phyloP scores from a whole-genome alignment of 2,329 filamentous ascomycete species.

The Trichocomaceae sp. region DNA sequence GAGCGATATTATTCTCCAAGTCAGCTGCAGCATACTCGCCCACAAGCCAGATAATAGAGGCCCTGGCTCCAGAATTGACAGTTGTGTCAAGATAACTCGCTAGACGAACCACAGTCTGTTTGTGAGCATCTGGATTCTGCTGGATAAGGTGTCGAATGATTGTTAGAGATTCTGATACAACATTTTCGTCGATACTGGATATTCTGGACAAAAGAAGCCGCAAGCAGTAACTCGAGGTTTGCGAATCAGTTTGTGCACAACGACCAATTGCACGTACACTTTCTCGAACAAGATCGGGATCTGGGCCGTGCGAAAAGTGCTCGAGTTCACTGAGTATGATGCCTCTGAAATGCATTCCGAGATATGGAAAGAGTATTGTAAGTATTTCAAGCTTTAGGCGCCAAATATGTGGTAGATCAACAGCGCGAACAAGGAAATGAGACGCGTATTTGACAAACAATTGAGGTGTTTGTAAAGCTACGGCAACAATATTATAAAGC shows the following conservation, averaged over 20 bases:
- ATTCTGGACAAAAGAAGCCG: slow-evolving; percentile 79
- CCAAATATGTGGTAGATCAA: slow-evolving; percentile 76
- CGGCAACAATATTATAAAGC: slow-evolving; percentile 90
- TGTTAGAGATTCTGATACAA: slow-evolving; percentile 88
- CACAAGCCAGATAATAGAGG: slow-evolving; percentile 95
- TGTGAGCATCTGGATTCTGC: slow-evolving; percentile 72
- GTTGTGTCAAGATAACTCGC: slow-evolving; percentile 88
- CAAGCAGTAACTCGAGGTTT: slow-evolving; percentile 70
- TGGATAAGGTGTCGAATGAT: slow-evolving; percentile 95
- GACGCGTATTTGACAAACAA: slow-evolving; percentile 83
- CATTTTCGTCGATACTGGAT: slow-evolving; percentile 74
- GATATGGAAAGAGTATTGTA: slow-evolving; percentile 83
- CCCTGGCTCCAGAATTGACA: slow-evolving; percentile 78
- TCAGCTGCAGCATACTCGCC: slow-evolving; percentile 83
- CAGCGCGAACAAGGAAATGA: slow-evolving; percentile 79
- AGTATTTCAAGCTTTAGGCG: slow-evolving; percentile 86
- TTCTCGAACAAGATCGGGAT: slow-evolving; percentile 75
- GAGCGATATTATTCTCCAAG: slow-evolving; percentile 79
- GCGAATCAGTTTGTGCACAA: slow-evolving; percentile 72
- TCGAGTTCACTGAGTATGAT: slow-evolving; percentile 88
- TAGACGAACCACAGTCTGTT: slow-evolving; percentile 76
- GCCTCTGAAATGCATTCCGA: slow-evolving; percentile 67
- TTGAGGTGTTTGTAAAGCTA: slow-evolving; percentile 67
- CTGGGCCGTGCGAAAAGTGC: slow-evolving; percentile 73
- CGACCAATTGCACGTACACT: slow-evolving; percentile 88